Evolutionary conservation across 768 basidiomycete genomes (phyloP).

Genomic region (Xerocomellus chrysenteron): DNA sequence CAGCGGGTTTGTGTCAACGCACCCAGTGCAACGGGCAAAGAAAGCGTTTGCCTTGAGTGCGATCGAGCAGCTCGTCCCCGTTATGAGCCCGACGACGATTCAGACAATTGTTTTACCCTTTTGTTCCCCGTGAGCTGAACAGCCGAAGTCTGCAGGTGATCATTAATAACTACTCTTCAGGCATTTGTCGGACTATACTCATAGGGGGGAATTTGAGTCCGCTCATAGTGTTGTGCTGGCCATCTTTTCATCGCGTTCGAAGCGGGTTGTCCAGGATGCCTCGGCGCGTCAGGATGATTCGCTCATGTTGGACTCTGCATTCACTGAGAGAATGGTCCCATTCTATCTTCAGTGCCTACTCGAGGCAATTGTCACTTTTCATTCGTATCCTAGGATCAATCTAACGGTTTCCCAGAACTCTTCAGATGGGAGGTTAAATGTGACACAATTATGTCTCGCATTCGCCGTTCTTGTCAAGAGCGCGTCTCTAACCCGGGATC

Average conservation of each 20-base stretch:
- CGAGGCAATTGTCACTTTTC: slow-evolving; percentile 47
- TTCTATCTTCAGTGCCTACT: slow-evolving; percentile 74
- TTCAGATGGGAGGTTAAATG: slow-evolving; percentile 55
- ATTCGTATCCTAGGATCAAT: not conserved
- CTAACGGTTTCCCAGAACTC: slow-evolving; percentile 51
- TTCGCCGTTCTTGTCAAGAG: slow-evolving; percentile 69
- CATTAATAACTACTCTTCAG: slow-evolving; percentile 35
- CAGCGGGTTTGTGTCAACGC: slow-evolving; percentile 21
- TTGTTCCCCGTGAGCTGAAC: slow-evolving; percentile 59
- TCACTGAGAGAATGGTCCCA: slow-evolving; percentile 61
- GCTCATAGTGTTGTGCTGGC: slow-evolving; percentile 83
- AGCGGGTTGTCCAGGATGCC: slow-evolving; percentile 26
- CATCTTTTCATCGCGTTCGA: slow-evolving; percentile 62
- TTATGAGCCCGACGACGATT: slow-evolving; percentile 52
- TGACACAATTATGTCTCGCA: slow-evolving; percentile 68
- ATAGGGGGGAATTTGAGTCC: slow-evolving; percentile 82
- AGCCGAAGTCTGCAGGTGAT: not conserved
- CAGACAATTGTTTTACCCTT: slow-evolving; percentile 56
- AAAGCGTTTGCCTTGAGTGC: slow-evolving; percentile 68
- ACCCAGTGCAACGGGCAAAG: slow-evolving; percentile 34
- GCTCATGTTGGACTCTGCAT: slow-evolving; percentile 29
- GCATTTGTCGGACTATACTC: slow-evolving; percentile 52
- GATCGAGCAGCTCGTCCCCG: slow-evolving; percentile 75
- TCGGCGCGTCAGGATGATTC: slow-evolving; percentile 7
- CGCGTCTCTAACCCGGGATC: slow-evolving; percentile 44